phyloP scores from a whole-genome alignment of 2,329 filamentous ascomycete genomes.

The Talaromyces sp. region DNA sequence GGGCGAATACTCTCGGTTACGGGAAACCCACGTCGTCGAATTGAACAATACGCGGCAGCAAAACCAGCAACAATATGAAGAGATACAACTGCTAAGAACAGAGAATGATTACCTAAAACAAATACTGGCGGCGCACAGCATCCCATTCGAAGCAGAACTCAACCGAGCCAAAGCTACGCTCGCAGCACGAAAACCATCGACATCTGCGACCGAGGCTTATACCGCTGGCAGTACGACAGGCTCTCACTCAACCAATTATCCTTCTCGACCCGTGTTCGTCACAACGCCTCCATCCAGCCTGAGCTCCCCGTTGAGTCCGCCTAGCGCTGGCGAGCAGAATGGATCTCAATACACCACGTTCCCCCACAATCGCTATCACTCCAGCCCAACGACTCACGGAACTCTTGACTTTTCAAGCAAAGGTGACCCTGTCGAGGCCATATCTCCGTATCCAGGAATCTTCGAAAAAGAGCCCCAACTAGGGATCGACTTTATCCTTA shows the following conservation, averaged over 20 bases:
- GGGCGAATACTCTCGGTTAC: slow-evolving; percentile 81
- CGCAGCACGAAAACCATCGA: slow-evolving; percentile 35
- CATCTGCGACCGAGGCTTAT: neutral
- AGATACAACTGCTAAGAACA: slow-evolving; percentile 65
- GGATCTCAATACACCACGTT: slow-evolving; percentile 20
- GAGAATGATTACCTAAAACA: slow-evolving; percentile 75
- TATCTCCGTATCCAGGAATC: slow-evolving; percentile 26
- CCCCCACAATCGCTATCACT: slow-evolving; percentile 3
- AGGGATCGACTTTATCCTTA: slow-evolving; percentile 44
- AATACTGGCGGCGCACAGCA: slow-evolving; percentile 55
- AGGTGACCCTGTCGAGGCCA: neutral
- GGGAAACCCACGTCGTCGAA: slow-evolving; percentile 68
- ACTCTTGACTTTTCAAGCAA: slow-evolving; percentile 7
- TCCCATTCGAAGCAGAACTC: slow-evolving; percentile 50
- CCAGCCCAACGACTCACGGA: slow-evolving; percentile 5
- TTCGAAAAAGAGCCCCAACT: slow-evolving; percentile 45
- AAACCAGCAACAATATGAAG: slow-evolving; percentile 64
- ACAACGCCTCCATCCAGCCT: slow-evolving; percentile 32
- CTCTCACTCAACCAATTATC: slow-evolving; percentile 25
- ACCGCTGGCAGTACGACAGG: slow-evolving; percentile 28
- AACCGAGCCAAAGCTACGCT: slow-evolving; percentile 19
- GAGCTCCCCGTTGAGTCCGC: slow-evolving; percentile 24
- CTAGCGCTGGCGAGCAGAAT: slow-evolving; percentile 22
- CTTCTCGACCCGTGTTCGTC: slow-evolving; percentile 17
- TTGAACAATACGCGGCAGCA: slow-evolving; percentile 50